Base-by-base conservation (phyloP, 306 rosid genomes). In the Echinosophora koreensis region DNA sequence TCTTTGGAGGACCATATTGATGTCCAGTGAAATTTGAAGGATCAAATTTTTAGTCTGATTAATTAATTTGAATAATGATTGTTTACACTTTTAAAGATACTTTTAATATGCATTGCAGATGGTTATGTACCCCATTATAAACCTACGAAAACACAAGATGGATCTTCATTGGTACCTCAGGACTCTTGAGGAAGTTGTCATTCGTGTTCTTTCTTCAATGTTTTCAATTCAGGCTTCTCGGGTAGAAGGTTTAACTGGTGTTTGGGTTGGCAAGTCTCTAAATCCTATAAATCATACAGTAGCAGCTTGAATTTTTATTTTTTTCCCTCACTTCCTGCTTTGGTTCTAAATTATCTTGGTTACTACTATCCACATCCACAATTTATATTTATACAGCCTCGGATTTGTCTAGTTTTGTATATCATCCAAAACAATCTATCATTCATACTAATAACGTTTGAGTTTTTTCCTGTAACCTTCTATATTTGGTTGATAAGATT, bases 81-180 rank as follows among this genome's bases (percentile, higher is more conserved):
- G 8, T 69, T 22, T 5, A 66, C 14, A 1, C 72, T 37, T 77
- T 13, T 6, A 6, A 8, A 35, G 32, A 22, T 30, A 30, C 2
- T 30, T 74, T n/a, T 46, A 7, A 78, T 83, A 72, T 83, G 68
- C 50, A 39, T 22, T 86, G 84, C 79, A 92, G 97, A 83, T 92
- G 69, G 89, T 94, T 38, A 76, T 94, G 90, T 94, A 94, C 86
- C 98, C 97, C 13, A 87, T 94, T 72, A 69, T 94, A 76, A 92
- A 92, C 86, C 97, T 92, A n/a, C 82, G 91, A 66, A 94, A 83
- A 72, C 94, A 91, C 81, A 86, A 86, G 75, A 89, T 87, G 98
- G 94, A 92, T 81, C 94, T 94, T 81, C 90, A 92, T 83, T 89
- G 94, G 92, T 89, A 94, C 84, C 95, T 92, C 42, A 92, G 98